phyloP scores from a whole-genome alignment of 2,329 filamentous ascomycete genomes.

The Phyllosticta capitalensis region DNA sequence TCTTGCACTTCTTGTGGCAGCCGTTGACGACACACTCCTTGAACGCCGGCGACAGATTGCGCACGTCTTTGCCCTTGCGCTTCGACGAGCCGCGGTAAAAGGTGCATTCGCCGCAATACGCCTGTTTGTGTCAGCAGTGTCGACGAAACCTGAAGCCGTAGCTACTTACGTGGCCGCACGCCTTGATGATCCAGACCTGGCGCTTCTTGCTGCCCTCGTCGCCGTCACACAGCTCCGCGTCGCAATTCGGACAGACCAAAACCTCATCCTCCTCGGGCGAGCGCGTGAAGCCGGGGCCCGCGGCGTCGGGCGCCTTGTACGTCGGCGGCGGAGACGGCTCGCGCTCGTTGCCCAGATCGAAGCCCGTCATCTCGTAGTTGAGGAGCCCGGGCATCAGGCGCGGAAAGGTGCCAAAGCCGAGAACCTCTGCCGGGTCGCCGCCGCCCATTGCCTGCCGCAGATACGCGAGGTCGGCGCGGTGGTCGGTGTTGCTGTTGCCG shows the following conservation, averaged over 20 bases:
- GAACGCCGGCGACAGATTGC: slow-evolving; percentile 27
- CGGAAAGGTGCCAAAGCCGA: neutral
- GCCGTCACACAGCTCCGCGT: slow-evolving; percentile 71
- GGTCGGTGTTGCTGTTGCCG: no score
- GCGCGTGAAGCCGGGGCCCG: slow-evolving; percentile 71
- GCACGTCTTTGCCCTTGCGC: slow-evolving; percentile 30
- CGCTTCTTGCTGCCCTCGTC: slow-evolving; percentile 54
- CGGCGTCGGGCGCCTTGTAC: slow-evolving; percentile 56
- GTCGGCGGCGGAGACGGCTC: slow-evolving; percentile 28
- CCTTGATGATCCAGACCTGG: slow-evolving; percentile 86
- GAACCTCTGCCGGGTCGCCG: slow-evolving; percentile 1
- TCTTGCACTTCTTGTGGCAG: slow-evolving; percentile 29
- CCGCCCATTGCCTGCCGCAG: slow-evolving; percentile 4
- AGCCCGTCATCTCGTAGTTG: slow-evolving; percentile 35
- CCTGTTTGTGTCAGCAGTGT: slow-evolving; percentile 25
- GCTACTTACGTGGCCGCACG: slow-evolving; percentile 78
- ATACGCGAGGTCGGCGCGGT: neutral
- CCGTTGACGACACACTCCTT: slow-evolving; percentile 37
- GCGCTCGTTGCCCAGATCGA: slow-evolving; percentile 31
- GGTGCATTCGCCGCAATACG: slow-evolving; percentile 46
- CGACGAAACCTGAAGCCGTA: neutral
- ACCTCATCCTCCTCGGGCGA: slow-evolving; percentile 62
- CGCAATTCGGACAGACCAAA: slow-evolving; percentile 78
- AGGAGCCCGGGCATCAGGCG: slow-evolving; percentile 12
- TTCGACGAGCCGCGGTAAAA: slow-evolving; percentile 26